Percentiles rank a stretch among this genome's conserved stretches.
These are phyloP conservation scores for Calonectria pteridis DNA, from an alignment of 2,329 filamentous ascomycete genomes.

Conservation along the genomic window DNA sequence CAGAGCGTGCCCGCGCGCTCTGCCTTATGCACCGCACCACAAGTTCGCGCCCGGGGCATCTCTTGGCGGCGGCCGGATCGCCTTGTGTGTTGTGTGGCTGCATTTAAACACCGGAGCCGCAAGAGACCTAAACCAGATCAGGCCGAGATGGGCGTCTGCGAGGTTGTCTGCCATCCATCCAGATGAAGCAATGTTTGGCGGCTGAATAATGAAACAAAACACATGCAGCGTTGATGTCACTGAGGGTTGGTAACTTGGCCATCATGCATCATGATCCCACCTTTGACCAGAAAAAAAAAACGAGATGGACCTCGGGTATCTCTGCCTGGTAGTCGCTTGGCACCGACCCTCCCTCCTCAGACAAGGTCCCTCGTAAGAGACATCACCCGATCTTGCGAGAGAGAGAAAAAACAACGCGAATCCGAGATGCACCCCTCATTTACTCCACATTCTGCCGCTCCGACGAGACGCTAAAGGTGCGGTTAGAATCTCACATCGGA, in stretches of 20 bases:
- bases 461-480: background rate
- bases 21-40: background rate
- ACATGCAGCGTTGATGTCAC: background rate
- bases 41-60: background rate
- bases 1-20: background rate
- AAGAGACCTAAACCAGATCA: background rate
- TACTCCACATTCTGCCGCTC: constrained; percentile 12
- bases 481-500: constrained; percentile 1
- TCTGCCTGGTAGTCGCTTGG: background rate
- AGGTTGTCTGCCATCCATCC: background rate
- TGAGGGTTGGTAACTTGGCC: background rate
- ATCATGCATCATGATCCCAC: background rate
- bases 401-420: background rate
- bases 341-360: background rate
- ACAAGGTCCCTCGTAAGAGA: constrained; percentile 9
- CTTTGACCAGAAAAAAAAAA: background rate
- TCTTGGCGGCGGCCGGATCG: background rate
- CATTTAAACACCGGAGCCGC: constrained; percentile 9
- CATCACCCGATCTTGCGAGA: constrained; percentile 4
- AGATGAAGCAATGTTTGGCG: constrained; percentile 14
- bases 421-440: background rate
- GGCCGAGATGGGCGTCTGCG: background rate
- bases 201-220: constrained; percentile 1
- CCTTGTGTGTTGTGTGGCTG: background rate
- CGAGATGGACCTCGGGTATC: background rate